These are phyloP conservation scores for Gilbertella persicaria DNA, from an alignment of 371 early-diverging fungal species.

Conservation along the genomic window DNA sequence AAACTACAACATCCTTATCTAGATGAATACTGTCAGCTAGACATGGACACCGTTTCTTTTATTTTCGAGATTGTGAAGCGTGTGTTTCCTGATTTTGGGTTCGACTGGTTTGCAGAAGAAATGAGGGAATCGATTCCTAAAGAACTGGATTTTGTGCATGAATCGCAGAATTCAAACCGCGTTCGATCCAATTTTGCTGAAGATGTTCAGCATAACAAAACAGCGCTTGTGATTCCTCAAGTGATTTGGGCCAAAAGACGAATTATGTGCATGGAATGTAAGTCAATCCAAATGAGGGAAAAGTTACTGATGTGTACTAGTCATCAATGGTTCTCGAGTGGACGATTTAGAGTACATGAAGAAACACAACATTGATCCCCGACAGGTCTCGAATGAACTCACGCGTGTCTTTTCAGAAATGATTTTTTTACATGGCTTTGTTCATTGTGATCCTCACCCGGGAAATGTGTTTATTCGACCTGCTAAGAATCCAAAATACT, in stretches of 20 bases:
- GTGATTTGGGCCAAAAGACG: conserved; percentile 66
- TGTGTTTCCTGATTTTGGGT: conserved; percentile 86
- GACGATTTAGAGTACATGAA: conserved; percentile 75
- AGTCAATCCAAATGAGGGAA: conserved; percentile 7
- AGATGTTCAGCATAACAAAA: conserved; percentile 22
- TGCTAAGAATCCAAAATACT: conserved; percentile 41
- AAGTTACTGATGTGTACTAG: conserved; percentile 14
- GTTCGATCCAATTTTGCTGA: conserved; percentile 62
- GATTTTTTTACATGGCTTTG: conserved; percentile 86
- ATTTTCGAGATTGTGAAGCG: conserved; percentile 64
- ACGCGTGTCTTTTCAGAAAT: conserved; percentile 82
- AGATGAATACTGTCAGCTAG: conserved; percentile 73
- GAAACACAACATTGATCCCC: conserved; percentile 69
- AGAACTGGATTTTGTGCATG: conserved; percentile 86
- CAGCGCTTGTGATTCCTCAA: conserved; percentile 64
- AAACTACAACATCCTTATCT: conserved; percentile 90
- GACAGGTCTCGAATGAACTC: conserved; percentile 73
- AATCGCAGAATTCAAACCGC: conserved; percentile 73
- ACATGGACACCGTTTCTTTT: conserved; percentile 73
- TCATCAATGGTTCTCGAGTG: conserved; percentile 73
- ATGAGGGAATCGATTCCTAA: conserved; percentile 81
- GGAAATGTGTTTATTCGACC: conserved; percentile 78
- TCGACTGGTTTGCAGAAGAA: conserved; percentile 91
- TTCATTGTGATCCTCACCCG: conserved; percentile 84
- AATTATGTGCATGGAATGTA: conserved; percentile 81